Conservation (phyloP, 352 stramenopile genomes). For the Phytopythium vexans region DNA sequence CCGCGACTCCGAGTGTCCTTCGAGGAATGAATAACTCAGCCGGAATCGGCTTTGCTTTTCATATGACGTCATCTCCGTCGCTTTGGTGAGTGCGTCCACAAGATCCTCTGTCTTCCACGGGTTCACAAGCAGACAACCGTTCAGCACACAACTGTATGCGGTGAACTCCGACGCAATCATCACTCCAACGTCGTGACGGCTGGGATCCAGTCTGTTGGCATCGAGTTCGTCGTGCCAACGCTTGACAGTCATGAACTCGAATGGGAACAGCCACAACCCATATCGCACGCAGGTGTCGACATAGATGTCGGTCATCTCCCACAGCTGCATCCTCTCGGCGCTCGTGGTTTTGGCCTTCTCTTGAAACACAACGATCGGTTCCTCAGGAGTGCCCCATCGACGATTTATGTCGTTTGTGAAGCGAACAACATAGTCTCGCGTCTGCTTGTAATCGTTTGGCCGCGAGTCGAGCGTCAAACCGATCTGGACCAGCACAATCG, state of each 20-base stretch:
- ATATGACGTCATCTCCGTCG: conserved; percentile 72
- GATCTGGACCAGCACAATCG: conserved; percentile 79
- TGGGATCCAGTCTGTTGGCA: conserved; percentile 15
- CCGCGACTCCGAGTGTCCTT: conserved; percentile 53
- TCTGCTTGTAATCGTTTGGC: conserved; percentile 93
- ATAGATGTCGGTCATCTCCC: conserved; percentile 66
- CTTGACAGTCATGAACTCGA: conserved; percentile 75
- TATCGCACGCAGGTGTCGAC: conserved; percentile 66
- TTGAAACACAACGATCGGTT: conserved; percentile 71
- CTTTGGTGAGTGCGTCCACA: conserved; percentile 58
- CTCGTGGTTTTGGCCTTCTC: conserved; percentile 66
- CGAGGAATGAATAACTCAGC: conserved; percentile 88
- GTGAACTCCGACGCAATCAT: conserved; percentile 97
- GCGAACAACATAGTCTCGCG: conserved; percentile 85
- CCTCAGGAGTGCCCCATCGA: conserved; percentile 49
- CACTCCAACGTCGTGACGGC: conserved; percentile 57
- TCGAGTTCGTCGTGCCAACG: conserved; percentile 45
- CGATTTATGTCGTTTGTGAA: conserved; percentile 93
- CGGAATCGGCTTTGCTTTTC: conserved; percentile 71
- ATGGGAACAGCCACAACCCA: conserved; percentile 68
- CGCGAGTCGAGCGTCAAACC: conserved; percentile 67
- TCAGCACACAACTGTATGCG: conserved; percentile 94
- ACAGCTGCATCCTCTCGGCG: conserved; percentile 65
- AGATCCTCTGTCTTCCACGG: conserved; percentile 95
- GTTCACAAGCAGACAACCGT: conserved; percentile 96